Evolutionary conservation across 202 grass and related monocot species (phyloP), one percentile per base, ranked within the genome.

Genomic region (Carex sylvatica): DNA sequence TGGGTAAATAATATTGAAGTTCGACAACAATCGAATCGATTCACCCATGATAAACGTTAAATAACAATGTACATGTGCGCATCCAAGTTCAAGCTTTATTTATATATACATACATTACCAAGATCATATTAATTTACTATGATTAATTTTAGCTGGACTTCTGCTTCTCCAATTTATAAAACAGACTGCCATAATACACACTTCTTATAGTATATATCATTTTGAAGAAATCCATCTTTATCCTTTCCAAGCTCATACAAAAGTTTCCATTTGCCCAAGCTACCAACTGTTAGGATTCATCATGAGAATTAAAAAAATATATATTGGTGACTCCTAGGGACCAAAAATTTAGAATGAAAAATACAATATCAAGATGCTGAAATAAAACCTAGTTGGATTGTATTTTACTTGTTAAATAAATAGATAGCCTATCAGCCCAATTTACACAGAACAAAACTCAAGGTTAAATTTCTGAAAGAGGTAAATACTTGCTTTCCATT

Each of bases 101-200:
- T 38, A 44, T 44, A 9, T 9, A 9, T 81, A 19, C 20, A 18
- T 49, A 15, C 26, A 73, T 22, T 73, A 52, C 44, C 44, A 23
- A 46, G 28, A 6, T 0, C 71, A 61, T 20, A 70, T 68, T 4
- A 10, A 38, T 86, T 8, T 18, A 81, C 59, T 75, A 88, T 63
- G 85, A 51, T 19, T 90, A 38, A 44, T 38, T 89, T 33, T 46
- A 6, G 35, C 28, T 16, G 0, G 61, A 72, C 44, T 12, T 89
- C 36, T 38, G 36, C 22, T 55, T 33, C 74, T 79, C 92, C 74
- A 91, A n/a, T 78, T 82, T 72, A 63, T 75, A 61, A 60, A 98
- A 98, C 19, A 98, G 74, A 65, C 69, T 90, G 20, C 92, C 92
- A 64, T 98, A 90, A 52, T 89, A 98, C 36, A 91, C 90, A 65